These are phyloP conservation scores for Diplodia mutila DNA, from an alignment of 2,329 filamentous ascomycete genomes.

Conservation along the genomic window DNA sequence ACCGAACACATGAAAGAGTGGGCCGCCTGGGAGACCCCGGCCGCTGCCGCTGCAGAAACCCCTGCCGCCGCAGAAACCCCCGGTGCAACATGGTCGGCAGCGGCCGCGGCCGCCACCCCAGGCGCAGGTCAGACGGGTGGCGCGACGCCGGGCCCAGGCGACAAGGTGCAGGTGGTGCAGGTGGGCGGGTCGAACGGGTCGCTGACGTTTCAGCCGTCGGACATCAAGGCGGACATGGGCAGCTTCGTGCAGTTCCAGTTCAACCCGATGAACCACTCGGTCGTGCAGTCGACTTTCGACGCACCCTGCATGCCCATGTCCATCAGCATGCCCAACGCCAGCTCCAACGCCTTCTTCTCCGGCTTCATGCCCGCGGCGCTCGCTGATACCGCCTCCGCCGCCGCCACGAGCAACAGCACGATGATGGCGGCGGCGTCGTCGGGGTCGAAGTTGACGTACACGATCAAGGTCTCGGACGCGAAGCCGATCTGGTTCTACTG, in stretches of 20 bases:
- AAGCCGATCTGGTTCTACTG: constrained; percentile 82
- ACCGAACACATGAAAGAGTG: not conserved
- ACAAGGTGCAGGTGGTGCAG: constrained; percentile 63
- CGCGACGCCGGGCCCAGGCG: not conserved
- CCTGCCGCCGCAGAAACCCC: not conserved
- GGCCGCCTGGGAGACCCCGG: not conserved
- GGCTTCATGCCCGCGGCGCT: constrained; percentile 63
- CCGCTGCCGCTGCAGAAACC: not conserved
- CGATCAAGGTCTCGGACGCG: constrained; percentile 68
- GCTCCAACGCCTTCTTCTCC: constrained; percentile 62
- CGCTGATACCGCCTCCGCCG: constrained; percentile 11
- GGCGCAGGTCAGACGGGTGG: not conserved
- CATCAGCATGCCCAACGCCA: constrained; percentile 44
- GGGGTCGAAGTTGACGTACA: constrained; percentile 65
- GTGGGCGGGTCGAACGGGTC: constrained; percentile 60
- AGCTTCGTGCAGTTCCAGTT: constrained; percentile 60
- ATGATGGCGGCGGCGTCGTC: not conserved
- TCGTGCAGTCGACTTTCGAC: constrained; percentile 77
- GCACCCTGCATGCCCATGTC: constrained; percentile 68
- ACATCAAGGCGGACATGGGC: constrained; percentile 65
- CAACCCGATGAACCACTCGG: constrained; percentile 70
- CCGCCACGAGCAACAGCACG: not conserved
- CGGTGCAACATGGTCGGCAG: not conserved
- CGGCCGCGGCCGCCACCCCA: not conserved
- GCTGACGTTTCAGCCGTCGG: constrained; percentile 68